Evolutionary conservation across 1,284 basidiomycete genomes (phyloP).

Genomic region (Abortiporus biennis): DNA sequence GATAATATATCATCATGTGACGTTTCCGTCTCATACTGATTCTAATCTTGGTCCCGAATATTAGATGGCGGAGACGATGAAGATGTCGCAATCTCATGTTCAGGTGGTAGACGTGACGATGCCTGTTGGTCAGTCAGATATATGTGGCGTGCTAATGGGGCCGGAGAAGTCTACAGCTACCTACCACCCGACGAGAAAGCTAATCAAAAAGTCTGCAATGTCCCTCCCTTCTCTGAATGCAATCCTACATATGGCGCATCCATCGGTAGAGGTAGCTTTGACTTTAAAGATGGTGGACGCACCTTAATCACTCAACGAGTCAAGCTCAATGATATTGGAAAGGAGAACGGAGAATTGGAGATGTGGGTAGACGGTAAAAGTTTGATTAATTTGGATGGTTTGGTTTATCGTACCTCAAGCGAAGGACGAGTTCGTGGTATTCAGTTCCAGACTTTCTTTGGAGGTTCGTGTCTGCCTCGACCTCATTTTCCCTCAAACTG

Average conservation of each 20-base stretch:
- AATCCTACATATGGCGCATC: slow-evolving; percentile 32
- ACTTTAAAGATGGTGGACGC: slow-evolving; percentile 30
- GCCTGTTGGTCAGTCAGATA: slow-evolving; percentile 34
- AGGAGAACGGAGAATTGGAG: slow-evolving; percentile 16
- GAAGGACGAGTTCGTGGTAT: slow-evolving; percentile 27
- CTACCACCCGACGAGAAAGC: slow-evolving; percentile 15
- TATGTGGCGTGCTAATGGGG: slow-evolving; percentile 33
- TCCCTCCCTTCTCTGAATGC: slow-evolving; percentile 25
- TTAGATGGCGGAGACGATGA: slow-evolving; percentile 15
- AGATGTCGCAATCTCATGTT: slow-evolving; percentile 20
- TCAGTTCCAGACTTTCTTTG: slow-evolving; percentile 50
- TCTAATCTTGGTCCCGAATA: not conserved
- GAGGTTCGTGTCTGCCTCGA: slow-evolving; percentile 33
- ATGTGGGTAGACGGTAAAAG: slow-evolving; percentile 15
- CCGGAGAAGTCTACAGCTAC: slow-evolving; percentile 27
- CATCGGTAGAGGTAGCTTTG: slow-evolving; percentile 29
- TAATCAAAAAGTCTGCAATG: slow-evolving; percentile 12
- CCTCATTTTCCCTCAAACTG: too few relatives aligned
- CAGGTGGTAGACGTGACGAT: slow-evolving; percentile 29
- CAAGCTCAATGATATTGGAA: slow-evolving; percentile 14
- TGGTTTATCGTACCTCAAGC: slow-evolving; percentile 19
- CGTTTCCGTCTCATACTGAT: not conserved
- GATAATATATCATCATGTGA: not conserved
- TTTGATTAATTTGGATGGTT: slow-evolving; percentile 34
- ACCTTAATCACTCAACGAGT: slow-evolving; percentile 32